These are phyloP conservation scores for Hyphodiscus hymeniophilus DNA, from an alignment of 495 filamentous ascomycete species.

Conservation along the genomic window DNA sequence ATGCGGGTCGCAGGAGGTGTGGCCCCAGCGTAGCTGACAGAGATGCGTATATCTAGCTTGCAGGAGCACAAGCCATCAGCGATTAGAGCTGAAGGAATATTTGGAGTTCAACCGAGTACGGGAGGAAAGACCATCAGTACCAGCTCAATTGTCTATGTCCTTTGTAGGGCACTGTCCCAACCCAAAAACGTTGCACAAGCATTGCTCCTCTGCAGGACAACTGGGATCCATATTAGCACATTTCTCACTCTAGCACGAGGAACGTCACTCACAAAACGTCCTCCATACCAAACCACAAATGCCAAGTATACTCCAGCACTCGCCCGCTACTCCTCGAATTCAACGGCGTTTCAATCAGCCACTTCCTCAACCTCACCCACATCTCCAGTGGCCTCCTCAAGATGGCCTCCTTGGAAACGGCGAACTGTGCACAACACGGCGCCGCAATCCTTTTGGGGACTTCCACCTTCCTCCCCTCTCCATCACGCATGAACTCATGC, in stretches of 20 bases:
- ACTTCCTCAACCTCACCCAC: slow-evolving; percentile 10
- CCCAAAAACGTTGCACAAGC: slow-evolving; percentile 59
- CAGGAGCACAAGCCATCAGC: too few species aligned
- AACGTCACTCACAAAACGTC: slow-evolving; percentile 28
- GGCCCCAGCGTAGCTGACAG: too few species aligned
- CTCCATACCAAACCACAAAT: slow-evolving; percentile 50
- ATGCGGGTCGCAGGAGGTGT: too few species aligned
- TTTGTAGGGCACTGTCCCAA: slow-evolving; percentile 8
- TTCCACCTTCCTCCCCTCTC: not conserved
- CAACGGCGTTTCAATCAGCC: slow-evolving; percentile 9
- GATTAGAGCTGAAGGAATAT: too few species aligned
- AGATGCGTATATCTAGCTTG: too few species aligned
- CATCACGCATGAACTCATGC: slow-evolving; percentile 6
- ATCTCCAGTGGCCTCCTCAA: slow-evolving; percentile 30
- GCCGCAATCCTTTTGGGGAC: slow-evolving; percentile 22
- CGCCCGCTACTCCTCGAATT: slow-evolving; percentile 49
- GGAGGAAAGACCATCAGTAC: too few species aligned
- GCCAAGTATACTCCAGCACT: slow-evolving; percentile 68
- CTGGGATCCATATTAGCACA: slow-evolving; percentile 18
- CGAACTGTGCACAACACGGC: slow-evolving; percentile 67
- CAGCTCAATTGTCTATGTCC: too few species aligned
- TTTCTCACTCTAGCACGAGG: not conserved
- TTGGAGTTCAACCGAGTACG: too few species aligned
- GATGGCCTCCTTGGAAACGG: slow-evolving; percentile 47
- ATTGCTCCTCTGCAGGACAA: slow-evolving; percentile 48